Base-by-base conservation (phyloP, 306 rosid species). In the Prunus armeniaca region DNA sequence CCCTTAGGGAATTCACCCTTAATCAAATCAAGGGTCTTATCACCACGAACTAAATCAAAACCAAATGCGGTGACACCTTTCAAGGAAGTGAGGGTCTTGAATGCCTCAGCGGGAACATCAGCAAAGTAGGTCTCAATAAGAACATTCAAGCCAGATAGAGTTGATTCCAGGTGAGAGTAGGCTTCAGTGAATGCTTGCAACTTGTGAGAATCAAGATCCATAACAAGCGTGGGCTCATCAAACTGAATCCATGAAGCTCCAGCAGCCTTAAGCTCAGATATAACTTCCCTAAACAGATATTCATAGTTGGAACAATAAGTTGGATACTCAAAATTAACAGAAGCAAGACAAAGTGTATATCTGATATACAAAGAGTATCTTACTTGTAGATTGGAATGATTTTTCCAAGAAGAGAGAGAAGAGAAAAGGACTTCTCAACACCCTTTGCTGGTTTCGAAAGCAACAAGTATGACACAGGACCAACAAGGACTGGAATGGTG, bases 361-460 rank as follows among this genome's bases (percentile, higher is more conserved):
- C 5, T 49, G 18, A 61, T 13, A 11, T 45, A 38, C 6, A 45
- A 11, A 65, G 60, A 63, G 65, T 7, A 27, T 74, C 84, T 76
- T 89, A 93, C 98, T 93, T 91, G 97, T 93, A 93, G 66, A 93
- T 24, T 5, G 97, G 89, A 30, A 93, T 84, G 73, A 93, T 81
- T 65, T 91, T 88, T 43, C 83, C 88, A 2, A 93, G 92, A 65
- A 93, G 92, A 61, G 98, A 91, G 56, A 93, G 95, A 78, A 91
- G 96, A 75, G 84, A 50, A 46, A 93, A 89, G 69, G 82, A n/a
- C 87, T 93, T 93, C 65, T 85, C 93, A 7, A 91, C 98, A 74
- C 93, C 96, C 88, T 91, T 93, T 27, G 96, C 98, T 6, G 96
- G 93, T 60, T 93, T 93, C 50, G 98, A 93, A 56, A 93, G 86